Evolutionary conservation across 495 filamentous ascomycete species (phyloP).

Genomic region (Aspergillus cavernicola): DNA sequence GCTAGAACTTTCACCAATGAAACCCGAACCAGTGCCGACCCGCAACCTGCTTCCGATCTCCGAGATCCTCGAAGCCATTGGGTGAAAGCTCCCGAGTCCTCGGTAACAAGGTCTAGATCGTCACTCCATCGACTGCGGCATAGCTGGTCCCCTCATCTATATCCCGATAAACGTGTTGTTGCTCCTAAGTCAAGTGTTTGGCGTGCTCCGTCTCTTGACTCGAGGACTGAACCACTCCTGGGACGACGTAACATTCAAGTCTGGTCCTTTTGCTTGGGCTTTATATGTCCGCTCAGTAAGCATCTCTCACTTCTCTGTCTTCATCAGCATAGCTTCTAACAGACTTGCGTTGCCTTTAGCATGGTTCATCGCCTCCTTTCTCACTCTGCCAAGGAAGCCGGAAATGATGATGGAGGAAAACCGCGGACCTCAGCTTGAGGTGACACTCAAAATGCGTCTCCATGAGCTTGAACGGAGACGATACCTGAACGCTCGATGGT

Average conservation of each 20-base stretch:
- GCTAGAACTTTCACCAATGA: slow-evolving; percentile 20
- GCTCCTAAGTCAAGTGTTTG: slow-evolving; percentile 44
- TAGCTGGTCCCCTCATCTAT: slow-evolving; percentile 73
- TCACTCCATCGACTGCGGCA: slow-evolving; percentile 36
- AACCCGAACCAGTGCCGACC: slow-evolving; percentile 15
- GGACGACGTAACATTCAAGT: slow-evolving; percentile 77
- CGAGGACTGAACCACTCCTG: slow-evolving; percentile 51
- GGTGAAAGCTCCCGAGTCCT: slow-evolving; percentile 26
- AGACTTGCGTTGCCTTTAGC: not conserved
- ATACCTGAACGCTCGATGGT: slow-evolving; percentile 85
- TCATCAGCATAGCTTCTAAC: slow-evolving; percentile 36
- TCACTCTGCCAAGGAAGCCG: slow-evolving; percentile 67
- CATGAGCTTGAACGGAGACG: slow-evolving; percentile 53
- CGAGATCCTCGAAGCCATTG: slow-evolving; percentile 46
- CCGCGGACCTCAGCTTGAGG: slow-evolving; percentile 34
- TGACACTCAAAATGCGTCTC: slow-evolving; percentile 43
- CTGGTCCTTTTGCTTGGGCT: slow-evolving; percentile 82
- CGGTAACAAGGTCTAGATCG: slow-evolving; percentile 19
- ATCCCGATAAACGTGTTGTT: slow-evolving; percentile 52
- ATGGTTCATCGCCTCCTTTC: slow-evolving; percentile 81
- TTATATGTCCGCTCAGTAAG: slow-evolving; percentile 78
- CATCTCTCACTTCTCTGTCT: not conserved
- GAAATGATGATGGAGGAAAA: slow-evolving; percentile 28
- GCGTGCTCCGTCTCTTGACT: slow-evolving; percentile 68
- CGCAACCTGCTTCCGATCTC: slow-evolving; percentile 26